Conservation (phyloP, 2,329 filamentous ascomycete species). For the Neonectria hederae region DNA sequence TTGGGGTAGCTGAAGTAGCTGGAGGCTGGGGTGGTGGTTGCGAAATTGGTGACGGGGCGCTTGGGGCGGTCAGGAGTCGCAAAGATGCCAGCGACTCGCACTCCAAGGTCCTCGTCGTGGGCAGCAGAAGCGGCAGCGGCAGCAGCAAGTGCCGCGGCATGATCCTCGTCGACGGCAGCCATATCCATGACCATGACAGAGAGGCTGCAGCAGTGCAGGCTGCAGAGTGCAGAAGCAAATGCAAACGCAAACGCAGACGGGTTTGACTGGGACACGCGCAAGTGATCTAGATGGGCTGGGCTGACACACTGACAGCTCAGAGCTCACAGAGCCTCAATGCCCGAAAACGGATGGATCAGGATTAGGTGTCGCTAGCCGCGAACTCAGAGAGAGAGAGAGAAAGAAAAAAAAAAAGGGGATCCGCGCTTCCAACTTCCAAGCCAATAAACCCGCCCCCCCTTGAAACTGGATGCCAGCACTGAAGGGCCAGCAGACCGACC, state of each 20-base stretch:
- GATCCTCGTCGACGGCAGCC: slow-evolving; percentile 40
- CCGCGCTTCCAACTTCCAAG: slow-evolving; percentile 29
- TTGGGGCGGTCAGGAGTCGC: slow-evolving; percentile 41
- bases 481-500: slow-evolving; percentile 9
- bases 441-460: slow-evolving; percentile 3
- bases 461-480: slow-evolving; percentile 2
- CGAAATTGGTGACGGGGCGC: slow-evolving; percentile 28
- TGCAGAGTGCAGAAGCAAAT: slow-evolving; percentile 19
- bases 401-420: slow-evolving; percentile 34
- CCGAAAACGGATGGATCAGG: slow-evolving; percentile 22
- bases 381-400: slow-evolving; percentile 28
- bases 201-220: slow-evolving; percentile 12
- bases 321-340: slow-evolving; percentile 35
- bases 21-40: slow-evolving; percentile 36
- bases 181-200: slow-evolving; percentile 34
- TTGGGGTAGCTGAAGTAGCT: slow-evolving; percentile 36
- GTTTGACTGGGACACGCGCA: slow-evolving; percentile 11
- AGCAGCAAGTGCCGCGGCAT: slow-evolving; percentile 39
- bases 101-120: slow-evolving; percentile 28
- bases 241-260: slow-evolving; percentile 16
- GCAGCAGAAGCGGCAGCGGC: slow-evolving; percentile 32
- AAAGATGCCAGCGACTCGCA: slow-evolving; percentile 28
- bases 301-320: slow-evolving; percentile 24
- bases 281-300: not conserved
- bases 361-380: slow-evolving; percentile 32